Percentiles rank a stretch among this genome's conserved stretches.
These are phyloP conservation scores for Phoenix roebelenii DNA, from an alignment of 176 grass and related monocot genomes.

Conservation along the genomic window DNA sequence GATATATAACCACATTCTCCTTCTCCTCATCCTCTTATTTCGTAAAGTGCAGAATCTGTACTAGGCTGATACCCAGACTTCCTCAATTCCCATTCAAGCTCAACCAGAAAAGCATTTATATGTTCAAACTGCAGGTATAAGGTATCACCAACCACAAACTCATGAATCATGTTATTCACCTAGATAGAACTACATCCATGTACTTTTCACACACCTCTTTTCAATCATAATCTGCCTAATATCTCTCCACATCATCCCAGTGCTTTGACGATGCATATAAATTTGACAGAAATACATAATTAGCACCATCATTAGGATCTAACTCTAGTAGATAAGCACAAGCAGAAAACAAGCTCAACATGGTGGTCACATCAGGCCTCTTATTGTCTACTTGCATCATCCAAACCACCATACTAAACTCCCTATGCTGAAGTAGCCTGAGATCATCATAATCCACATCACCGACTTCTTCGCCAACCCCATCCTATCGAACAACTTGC, in stretches of 20 bases:
- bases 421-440: constrained; percentile 9
- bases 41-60: constrained; percentile 2
- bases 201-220: too few species aligned
- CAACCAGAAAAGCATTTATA: neutral
- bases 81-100: neutral
- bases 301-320: too few species aligned
- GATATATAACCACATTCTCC: constrained; percentile 8
- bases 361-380: constrained; percentile 6
- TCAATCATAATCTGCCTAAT: too few species aligned
- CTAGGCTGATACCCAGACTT: constrained; percentile 1
- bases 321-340: neutral
- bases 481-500: constrained; percentile 1
- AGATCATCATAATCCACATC: constrained; percentile 10
- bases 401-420: neutral
- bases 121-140: too few species aligned
- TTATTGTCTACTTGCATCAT: constrained; percentile 7
- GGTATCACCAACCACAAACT: too few species aligned
- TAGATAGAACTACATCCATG: too few species aligned
- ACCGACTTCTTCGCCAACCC: constrained; percentile 5
- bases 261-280: too few species aligned
- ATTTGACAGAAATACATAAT: too few species aligned
- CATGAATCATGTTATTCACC: too few species aligned
- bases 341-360: constrained; percentile 10
- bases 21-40: constrained; percentile 12
- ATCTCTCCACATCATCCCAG: too few species aligned